Base-by-base conservation (phyloP, 2,329 filamentous ascomycete genomes). In the Penicillium fuscoglaucum region DNA sequence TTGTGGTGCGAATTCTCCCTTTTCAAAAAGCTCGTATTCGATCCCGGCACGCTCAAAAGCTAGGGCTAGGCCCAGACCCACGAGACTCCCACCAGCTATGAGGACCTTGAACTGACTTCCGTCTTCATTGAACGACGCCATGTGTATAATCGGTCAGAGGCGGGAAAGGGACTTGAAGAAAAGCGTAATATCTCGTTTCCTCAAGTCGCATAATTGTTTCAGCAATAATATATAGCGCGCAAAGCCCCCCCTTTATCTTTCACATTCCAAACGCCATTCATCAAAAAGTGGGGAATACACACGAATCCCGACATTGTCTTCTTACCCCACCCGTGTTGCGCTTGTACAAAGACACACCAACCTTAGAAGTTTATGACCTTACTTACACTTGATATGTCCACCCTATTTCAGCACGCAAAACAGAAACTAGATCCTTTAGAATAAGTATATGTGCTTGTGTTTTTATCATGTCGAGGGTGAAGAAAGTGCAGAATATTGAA, bases 21-120 rank as follows among this genome's bases (percentile, higher is more conserved):
- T 61, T 26, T 61, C 60, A 39, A 61, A 60, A 9, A 61, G 39
- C 35, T 61, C 60, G 12, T 59, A 61, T 3, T 61, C 57, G 28
- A 61, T 60, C 13, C 53, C 57, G 15, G 53, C 60, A 12, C 55
- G 57, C 17, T 61, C 60, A 26, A 61, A 48, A 9, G 57, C 53
- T 15, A 60, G 33, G 4, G 60, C 60, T 46, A 60, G 35, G 17
- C 49, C 55, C 5, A 61, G 53, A 7, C 60, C 57, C 29, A 61
- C 60, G 2, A 61, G 49, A 46, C 60, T 57, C 3, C 60, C 60
- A 15, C 60, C 60, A 12, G 57, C 57, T 9, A 61, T 61, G 24
- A 61, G 31, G 6, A 61, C 53, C 24, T 60, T 60, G 58, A 60
- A 60, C 35, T 43, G 26, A n/a, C 13, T 21, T 7, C 6, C 24